Conservation (phyloP, 129 eudicot genomes). For the Helichrysum umbraculigerum region DNA sequence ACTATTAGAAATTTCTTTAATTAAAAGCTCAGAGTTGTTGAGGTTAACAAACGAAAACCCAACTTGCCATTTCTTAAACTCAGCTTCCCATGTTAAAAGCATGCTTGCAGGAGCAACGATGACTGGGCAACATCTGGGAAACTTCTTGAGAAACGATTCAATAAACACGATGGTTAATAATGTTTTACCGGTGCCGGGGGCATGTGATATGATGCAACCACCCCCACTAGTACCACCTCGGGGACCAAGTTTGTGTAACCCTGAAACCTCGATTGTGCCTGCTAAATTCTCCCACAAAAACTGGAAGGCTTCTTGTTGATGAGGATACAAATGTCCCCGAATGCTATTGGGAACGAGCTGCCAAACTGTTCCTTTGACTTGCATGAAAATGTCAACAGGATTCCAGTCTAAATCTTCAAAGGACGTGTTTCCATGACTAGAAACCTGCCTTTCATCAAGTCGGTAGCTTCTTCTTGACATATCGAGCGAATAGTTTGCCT, state of each 20-base stretch:
- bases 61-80: conserved; percentile 48
- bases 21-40: conserved; percentile 19
- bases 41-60: conserved; percentile 39
- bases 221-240: conserved; percentile 22
- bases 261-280: conserved; percentile 42
- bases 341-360: conserved; percentile 41
- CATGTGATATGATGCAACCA: conserved; percentile 91
- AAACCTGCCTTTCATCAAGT: conserved; percentile 4
- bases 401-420: conserved; percentile 1
- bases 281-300: conserved; percentile 64
- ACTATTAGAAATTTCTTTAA: conserved; percentile 5
- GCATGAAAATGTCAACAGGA: neutral
- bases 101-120: conserved; percentile 56
- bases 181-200: conserved; percentile 88
- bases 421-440: neutral
- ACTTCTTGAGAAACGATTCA: conserved; percentile 47
- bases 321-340: conserved; percentile 47
- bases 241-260: conserved; percentile 21
- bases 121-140: conserved; percentile 49
- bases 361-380: conserved; percentile 50
- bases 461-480: conserved; percentile 1
- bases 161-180: conserved; percentile 48
- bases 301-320: conserved; percentile 71
- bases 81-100: conserved; percentile 59
- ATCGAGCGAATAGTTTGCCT: conserved; percentile 29